Conservation (phyloP, 768 basidiomycete species). For the Rubroboletus satanas region DNA sequence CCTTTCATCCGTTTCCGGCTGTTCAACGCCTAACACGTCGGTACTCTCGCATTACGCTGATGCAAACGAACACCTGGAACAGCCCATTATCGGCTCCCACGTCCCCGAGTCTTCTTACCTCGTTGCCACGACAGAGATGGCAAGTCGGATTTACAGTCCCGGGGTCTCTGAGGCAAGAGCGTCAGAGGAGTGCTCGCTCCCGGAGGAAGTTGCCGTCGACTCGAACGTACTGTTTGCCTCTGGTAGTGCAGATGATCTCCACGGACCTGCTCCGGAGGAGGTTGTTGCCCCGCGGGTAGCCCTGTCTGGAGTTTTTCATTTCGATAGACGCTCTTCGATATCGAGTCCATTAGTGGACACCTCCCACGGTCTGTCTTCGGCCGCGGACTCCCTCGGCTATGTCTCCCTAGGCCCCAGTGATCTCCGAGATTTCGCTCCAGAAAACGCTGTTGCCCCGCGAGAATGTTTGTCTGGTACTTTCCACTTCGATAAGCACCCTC, state of each 20-base stretch:
- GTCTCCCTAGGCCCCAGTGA: neutral
- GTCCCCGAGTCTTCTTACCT: neutral
- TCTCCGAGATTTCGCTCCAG: neutral
- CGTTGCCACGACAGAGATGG: neutral
- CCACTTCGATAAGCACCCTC: neutral
- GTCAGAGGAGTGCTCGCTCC: neutral
- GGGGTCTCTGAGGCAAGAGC: neutral
- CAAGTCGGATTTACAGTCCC: neutral
- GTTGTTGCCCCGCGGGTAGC: neutral
- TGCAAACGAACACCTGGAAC: slow-evolving; percentile 7
- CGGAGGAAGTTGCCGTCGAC: neutral
- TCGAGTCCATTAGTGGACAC: neutral
- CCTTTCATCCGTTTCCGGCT: slow-evolving; percentile 15
- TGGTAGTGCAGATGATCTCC: neutral
- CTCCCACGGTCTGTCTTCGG: neutral
- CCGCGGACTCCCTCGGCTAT: neutral
- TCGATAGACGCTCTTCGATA: neutral
- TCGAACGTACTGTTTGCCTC: neutral
- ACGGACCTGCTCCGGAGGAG: neutral
- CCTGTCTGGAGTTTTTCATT: neutral
- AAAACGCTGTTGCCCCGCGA: neutral
- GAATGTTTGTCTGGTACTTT: neutral
- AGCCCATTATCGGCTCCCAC: neutral
- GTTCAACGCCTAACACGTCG: slow-evolving; percentile 26
- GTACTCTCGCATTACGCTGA: slow-evolving; percentile 19